Percentiles rank a stretch among this genome's conserved stretches.
phyloP scores from a whole-genome alignment of 176 grass and related monocot species.

The Paspalum vaginatum region DNA sequence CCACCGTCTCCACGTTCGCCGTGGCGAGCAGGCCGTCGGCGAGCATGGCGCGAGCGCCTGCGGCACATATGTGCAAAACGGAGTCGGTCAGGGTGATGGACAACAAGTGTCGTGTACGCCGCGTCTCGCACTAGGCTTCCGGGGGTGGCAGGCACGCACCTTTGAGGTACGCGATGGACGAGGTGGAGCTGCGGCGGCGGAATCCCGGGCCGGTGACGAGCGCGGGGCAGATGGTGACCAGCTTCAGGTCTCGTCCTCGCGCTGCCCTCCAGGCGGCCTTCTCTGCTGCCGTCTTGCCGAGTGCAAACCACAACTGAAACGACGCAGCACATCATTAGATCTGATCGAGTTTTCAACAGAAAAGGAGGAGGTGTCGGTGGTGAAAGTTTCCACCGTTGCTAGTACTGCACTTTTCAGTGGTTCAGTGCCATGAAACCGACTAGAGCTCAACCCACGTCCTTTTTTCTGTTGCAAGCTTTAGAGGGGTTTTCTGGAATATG shows the following conservation, averaged over 20 bases:
- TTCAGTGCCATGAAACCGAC: background rate
- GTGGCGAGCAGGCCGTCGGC: slow-evolving; percentile 78
- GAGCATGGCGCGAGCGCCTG: slow-evolving; percentile 79
- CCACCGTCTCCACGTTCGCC: slow-evolving; percentile 70
- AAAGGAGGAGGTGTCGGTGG: background rate
- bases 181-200: slow-evolving; percentile 80
- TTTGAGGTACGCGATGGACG: slow-evolving; percentile 95
- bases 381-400: background rate
- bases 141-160: slow-evolving; percentile 22
- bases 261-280: slow-evolving; percentile 89
- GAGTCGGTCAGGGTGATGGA: slow-evolving; percentile 4
- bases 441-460: background rate
- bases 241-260: slow-evolving; percentile 83
- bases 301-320: slow-evolving; percentile 86
- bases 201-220: slow-evolving; percentile 86
- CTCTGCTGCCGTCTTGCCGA: slow-evolving; percentile 93
- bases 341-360: background rate
- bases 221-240: slow-evolving; percentile 81
- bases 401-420: background rate
- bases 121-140: background rate
- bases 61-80: too few relatives aligned
- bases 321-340: background rate
- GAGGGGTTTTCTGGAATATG: background rate
- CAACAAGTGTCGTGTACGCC: background rate
- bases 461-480: background rate